Percentiles rank a stretch among this genome's conserved stretches.
These are phyloP conservation scores for Artemisia annua DNA, from an alignment of 129 eudicot species.

Conservation along the genomic window DNA sequence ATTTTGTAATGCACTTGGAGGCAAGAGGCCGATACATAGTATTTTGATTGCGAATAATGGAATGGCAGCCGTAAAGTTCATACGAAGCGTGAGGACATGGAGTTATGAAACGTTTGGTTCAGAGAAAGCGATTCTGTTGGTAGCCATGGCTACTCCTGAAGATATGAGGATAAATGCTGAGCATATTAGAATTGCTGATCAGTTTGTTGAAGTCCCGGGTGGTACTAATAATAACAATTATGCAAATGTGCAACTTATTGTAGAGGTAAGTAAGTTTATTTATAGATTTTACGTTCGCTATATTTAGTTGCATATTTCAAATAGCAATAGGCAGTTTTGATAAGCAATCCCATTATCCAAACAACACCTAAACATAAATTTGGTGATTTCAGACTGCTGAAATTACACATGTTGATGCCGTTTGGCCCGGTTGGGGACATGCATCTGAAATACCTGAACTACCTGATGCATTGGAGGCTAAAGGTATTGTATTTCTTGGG, in stretches of 20 bases:
- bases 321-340: no score
- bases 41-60: slow-evolving; percentile 96
- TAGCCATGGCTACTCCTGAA: slow-evolving; percentile 99
- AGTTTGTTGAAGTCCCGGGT: slow-evolving; percentile 98
- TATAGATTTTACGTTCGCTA: not conserved
- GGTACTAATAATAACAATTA: slow-evolving; percentile 96
- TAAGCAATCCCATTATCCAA: no score
- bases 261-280: slow-evolving; percentile 79
- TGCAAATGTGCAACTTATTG: slow-evolving; percentile 98
- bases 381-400: slow-evolving; percentile 72
- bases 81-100: slow-evolving; percentile 94
- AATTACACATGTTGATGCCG: slow-evolving; percentile 93
- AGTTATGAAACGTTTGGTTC: slow-evolving; percentile 96
- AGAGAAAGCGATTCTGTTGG: slow-evolving; percentile 90
- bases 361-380: no score
- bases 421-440: slow-evolving; percentile 99
- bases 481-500: slow-evolving; percentile 91
- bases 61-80: slow-evolving; percentile 98
- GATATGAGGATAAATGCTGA: slow-evolving; percentile 98
- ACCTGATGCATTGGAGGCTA: slow-evolving; percentile 83
- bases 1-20: slow-evolving; percentile 86
- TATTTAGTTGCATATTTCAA: not conserved
- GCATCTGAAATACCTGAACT: slow-evolving; percentile 99
- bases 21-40: slow-evolving; percentile 80
- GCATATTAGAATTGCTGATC: slow-evolving; percentile 94